Base-by-base conservation (phyloP, 208 protist genomes). In the Porcisia hertigi region DNA sequence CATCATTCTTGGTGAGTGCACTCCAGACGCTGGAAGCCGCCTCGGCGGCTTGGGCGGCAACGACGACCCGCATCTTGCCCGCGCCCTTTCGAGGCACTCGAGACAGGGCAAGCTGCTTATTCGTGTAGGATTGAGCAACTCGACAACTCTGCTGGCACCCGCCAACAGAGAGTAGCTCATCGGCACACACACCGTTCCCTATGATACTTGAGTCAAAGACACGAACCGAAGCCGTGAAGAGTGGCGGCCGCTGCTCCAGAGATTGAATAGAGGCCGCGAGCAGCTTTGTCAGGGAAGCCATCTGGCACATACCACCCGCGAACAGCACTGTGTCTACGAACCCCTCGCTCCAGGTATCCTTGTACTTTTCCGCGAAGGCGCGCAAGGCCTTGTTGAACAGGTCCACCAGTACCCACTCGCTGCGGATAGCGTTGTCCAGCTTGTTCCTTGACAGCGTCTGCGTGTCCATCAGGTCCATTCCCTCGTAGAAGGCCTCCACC, bases 401-500 rank as follows among this genome's bases (percentile, higher is more conserved):
- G n/a, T 85, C 86, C 53, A 90, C n/a, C 20, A 94, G 52, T 9
- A 74, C 75, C 89, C 90, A 94, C 49, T 94, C 91, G 30, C 80
- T 87, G 18, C 86, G 83, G 34, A 97, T 74, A 9, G 87, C 86
- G 60, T 86, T 77, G 34, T 96, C 90, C 18, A 97, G 80, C 71
- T 89, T 89, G 73, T 87, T 86, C 53, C 83, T 80, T 5, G 78
- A 87, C 74, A 94, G 82, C 20, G 90, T 91, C 66, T 91, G 84
- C 34, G 64, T 88, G 81, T 97, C 94, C 52, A 90, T 74, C n/a
- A 97, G 75, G 77, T 97, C 94, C 73, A 96, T 85, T 39, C 94
- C 94, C 53, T 97, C 94, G 72, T 86, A 92, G 71, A 97, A 92
- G 0, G 94, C 94, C 82, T 97, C 94, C 80, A 95, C 80, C 82